Evolutionary conservation across 164 flowering plant species (phyloP), one percentile per base, ranked within the genome.

Genomic region (Aristolochia californica): DNA sequence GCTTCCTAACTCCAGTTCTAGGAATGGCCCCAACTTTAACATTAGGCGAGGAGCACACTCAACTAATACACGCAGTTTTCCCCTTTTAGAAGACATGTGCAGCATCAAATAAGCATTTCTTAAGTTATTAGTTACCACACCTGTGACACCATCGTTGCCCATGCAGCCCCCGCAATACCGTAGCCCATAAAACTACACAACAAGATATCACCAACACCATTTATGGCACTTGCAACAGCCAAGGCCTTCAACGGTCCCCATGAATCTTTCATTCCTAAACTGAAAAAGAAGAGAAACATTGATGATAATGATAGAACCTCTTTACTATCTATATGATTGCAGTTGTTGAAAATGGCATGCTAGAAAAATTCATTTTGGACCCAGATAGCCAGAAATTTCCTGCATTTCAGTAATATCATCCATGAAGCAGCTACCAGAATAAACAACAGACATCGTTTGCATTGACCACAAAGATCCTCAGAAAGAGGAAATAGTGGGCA

Each of bases 131-230:
- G 16, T 63, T 43, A 70, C 34, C 79, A 48, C 66, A 94, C 99
- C 70, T 94, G 99, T 60, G 99, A 90, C 7, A 65, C 87, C 87
- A 83, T 83, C 45, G 99, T 90, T 65, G 99, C 97, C 99, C 99
- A 90, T 51, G 99, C 96, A 59, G 99, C 99, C 25, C 97, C 99
- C 67, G 93, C 89, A 59, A 94, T 94, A 38, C 97, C 99, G 73
- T 79, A 86, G 49, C 85, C 87, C 49, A 90, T 58, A 69, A 78
- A 73, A 52, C 69, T 68, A 80, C 99, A 94, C 17, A 90, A 60
- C 53, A 83, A 70, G 63, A 90, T 59, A 71, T 86, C 87, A 60
- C 97, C 97, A 60, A 81, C 45, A 22, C 75, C 86, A 77, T 88
- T 94, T 61, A 94, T 61, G 52, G 58, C 75, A 77, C 83, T 82